Percentiles rank a stretch among this genome's conserved stretches.
phyloP scores from a whole-genome alignment of 768 basidiomycete genomes.

The Pleurotus ostreatus region DNA sequence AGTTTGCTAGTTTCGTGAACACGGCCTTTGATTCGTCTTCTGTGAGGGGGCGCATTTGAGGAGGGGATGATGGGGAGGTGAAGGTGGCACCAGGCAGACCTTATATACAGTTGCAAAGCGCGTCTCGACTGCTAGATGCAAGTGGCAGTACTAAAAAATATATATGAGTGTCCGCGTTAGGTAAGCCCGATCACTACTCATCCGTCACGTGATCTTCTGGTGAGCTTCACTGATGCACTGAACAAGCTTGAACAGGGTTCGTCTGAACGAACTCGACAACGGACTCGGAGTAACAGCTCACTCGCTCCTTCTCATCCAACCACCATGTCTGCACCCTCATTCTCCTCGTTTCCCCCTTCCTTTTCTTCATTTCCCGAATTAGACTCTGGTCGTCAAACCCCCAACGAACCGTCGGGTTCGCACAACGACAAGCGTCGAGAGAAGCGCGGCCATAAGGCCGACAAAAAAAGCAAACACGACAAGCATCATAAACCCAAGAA shows the following conservation, averaged over 20 bases:
- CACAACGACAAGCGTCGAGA: not conserved
- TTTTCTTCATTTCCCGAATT: slow-evolving; percentile 70
- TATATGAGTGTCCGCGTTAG: not conserved
- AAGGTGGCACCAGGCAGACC: slow-evolving; percentile 12
- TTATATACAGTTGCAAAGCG: not conserved
- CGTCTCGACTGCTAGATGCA: not conserved
- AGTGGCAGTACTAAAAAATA: not conserved
- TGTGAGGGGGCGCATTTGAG: slow-evolving; percentile 86
- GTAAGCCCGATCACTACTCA: not conserved
- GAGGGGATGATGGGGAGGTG: slow-evolving; percentile 12
- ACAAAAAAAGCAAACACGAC: slow-evolving; percentile 19
- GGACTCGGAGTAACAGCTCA: no score
- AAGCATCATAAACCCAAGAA: slow-evolving; percentile 20
- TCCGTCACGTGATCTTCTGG: no score
- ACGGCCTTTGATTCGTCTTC: slow-evolving; percentile 96
- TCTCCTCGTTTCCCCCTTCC: slow-evolving; percentile 59
- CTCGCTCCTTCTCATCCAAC: no score
- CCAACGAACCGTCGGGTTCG: not conserved
- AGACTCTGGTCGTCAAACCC: slow-evolving; percentile 34
- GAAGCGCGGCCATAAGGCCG: slow-evolving; percentile 9
- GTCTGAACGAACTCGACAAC: no score
- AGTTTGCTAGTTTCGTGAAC: slow-evolving; percentile 96
- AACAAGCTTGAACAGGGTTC: no score
- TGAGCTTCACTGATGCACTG: no score
- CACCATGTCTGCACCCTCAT: slow-evolving; percentile 51